Conservation (phyloP, 2,329 filamentous ascomycete species). For the Trichoderma sp. region DNA sequence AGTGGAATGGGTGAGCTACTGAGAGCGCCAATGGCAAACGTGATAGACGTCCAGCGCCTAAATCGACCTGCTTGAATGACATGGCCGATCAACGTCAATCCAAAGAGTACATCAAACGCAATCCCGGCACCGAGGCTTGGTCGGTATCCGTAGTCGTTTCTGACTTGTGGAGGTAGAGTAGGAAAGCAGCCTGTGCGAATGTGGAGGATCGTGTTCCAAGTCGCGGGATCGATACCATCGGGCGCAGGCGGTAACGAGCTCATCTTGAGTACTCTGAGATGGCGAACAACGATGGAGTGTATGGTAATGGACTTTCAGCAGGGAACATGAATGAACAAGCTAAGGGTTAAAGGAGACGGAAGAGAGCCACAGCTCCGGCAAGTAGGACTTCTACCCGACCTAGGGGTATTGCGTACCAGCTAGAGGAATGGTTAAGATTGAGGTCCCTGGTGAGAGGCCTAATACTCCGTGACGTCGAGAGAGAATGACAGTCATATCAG, state of each 20-base stretch:
- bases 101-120: constrained; percentile 6
- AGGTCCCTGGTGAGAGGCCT: no score
- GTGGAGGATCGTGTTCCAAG: not conserved
- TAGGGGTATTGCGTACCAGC: no score
- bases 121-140: constrained; percentile 13
- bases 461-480: no score
- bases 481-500: not conserved
- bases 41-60: constrained; percentile 1
- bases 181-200: constrained; percentile 1
- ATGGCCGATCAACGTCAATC: constrained; percentile 1
- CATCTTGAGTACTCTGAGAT: not conserved
- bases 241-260: not conserved
- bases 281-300: not conserved
- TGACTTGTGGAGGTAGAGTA: not conserved
- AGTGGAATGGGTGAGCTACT: not conserved
- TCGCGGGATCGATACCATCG: not conserved
- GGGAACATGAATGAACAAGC: not conserved
- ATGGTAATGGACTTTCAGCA: not conserved
- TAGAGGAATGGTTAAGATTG: no score
- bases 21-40: constrained; percentile 2
- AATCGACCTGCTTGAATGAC: not conserved
- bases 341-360: no score
- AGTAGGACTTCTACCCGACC: no score
- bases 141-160: not conserved
- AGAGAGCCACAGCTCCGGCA: no score